Base-by-base conservation (phyloP, 306 rosid species). In the Gynostemma pentaphyllum region DNA sequence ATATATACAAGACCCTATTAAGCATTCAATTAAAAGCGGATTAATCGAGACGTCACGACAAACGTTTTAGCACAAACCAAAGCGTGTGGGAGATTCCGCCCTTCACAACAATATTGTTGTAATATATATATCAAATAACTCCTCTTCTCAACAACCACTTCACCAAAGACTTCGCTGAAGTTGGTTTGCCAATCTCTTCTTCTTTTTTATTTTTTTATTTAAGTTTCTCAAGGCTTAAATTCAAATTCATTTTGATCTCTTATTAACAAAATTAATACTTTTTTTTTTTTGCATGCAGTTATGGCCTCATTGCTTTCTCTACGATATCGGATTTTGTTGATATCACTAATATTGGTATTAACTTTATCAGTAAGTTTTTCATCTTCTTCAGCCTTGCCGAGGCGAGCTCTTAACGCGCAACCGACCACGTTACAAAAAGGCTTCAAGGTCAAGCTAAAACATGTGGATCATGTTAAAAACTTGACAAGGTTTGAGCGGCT, bases 401-500 rank as follows among this genome's bases (percentile, higher is more conserved):
- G 46, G 64, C 64, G 64, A 19, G 46, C 46, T 36, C 64, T 57
- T 5, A 28, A 19, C n/a, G n/a, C n/a, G 0, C 28, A 36, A 57
- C 19, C 52, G 0, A 26, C 27, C 4, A 54, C 45, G 10, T 47
- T 27, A 32, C 61, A 19, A 12, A 48, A 55, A 4, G 92, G 85
- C 0, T 71, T 91, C 60, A 53, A 75, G 64, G 81, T 85, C 66
- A 55, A 52, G 9, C 89, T 91, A 49, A 78, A 47, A 27, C 98
- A 84, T 16, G 82, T 91, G 2, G 95, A 87, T 49, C 79, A 80
- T 0, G 89, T 79, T 0, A 79, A 79, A 27, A 91, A 91, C 75
- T 39, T 91, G 26, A 88, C 98, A 7, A 85, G 74, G 60, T 61
- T 87, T 0, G 87, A 91, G 79, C 92, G 85, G 2, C 53, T 91